Conservation (phyloP, 2,329 filamentous ascomycete genomes). For the Botrytis squamosa region DNA sequence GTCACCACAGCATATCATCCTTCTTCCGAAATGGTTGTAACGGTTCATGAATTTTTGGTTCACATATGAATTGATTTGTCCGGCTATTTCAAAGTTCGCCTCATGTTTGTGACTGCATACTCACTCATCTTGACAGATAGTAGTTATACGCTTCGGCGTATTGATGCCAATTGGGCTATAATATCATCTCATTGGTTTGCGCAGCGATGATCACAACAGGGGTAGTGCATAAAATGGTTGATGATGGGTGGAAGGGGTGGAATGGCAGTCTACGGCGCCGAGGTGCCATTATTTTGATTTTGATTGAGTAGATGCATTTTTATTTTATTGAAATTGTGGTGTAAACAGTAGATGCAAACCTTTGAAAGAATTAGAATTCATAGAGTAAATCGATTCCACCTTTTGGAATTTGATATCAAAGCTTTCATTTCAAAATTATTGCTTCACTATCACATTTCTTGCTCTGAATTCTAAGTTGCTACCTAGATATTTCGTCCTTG, state of each 20-base stretch:
- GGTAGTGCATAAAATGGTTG: constrained; percentile 17
- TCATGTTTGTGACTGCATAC: constrained; percentile 19
- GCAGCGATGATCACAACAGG: constrained; percentile 15
- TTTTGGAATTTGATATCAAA: neutral
- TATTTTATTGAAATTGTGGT: neutral
- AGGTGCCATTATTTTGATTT: neutral
- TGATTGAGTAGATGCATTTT: constrained; percentile 6
- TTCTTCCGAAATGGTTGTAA: constrained; percentile 55
- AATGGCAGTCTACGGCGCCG: neutral
- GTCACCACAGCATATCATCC: constrained; percentile 66
- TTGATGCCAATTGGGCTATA: neutral
- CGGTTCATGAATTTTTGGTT: constrained; percentile 68
- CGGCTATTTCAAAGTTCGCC: constrained; percentile 1
- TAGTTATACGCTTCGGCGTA: constrained; percentile 4
- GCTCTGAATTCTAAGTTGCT: neutral
- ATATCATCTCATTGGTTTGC: constrained; percentile 6
- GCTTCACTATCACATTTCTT: neutral
- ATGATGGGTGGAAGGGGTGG: constrained; percentile 4
- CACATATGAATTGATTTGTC: constrained; percentile 45
- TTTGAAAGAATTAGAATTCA: neutral
- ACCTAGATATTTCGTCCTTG: neutral
- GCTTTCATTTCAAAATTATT: neutral
- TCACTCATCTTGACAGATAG: constrained; percentile 11
- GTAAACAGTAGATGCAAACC: neutral
- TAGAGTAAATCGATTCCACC: neutral